phyloP scores from a whole-genome alignment of 2,329 filamentous ascomycete species.

The Neophaeococcomyces mojaviensis region DNA sequence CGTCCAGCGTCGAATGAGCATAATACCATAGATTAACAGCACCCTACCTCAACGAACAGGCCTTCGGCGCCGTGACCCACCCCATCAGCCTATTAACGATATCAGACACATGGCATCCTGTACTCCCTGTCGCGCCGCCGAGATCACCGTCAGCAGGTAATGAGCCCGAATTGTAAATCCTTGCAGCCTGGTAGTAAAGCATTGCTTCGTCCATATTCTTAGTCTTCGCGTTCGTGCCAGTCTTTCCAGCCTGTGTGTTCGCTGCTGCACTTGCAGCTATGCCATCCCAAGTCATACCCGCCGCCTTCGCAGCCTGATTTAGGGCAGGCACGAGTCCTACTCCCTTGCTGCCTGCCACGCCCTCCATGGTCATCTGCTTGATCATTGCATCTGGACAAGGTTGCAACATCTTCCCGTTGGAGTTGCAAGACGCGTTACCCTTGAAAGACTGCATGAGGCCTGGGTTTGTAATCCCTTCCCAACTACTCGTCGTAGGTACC shows the following conservation, averaged over 20 bases:
- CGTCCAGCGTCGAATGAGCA: too few relatives aligned
- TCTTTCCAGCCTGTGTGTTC: slow-evolving; percentile 8
- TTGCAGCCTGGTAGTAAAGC: slow-evolving; percentile 16
- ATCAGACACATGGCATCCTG: slow-evolving; percentile 21
- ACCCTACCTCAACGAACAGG: not conserved
- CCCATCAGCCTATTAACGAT: slow-evolving; percentile 23
- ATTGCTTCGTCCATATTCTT: slow-evolving; percentile 5
- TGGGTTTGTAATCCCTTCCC: slow-evolving; percentile 14
- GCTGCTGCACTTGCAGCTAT: slow-evolving; percentile 8
- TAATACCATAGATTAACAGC: too few relatives aligned
- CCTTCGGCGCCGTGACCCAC: slow-evolving; percentile 19
- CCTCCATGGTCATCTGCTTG: slow-evolving; percentile 18
- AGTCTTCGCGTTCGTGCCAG: slow-evolving; percentile 2
- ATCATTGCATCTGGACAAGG: slow-evolving; percentile 16
- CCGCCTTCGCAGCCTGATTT: slow-evolving; percentile 3
- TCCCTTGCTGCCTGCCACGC: slow-evolving; percentile 10
- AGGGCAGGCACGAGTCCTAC: too few relatives aligned
- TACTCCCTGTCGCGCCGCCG: slow-evolving; percentile 13
- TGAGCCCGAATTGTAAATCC: slow-evolving; percentile 20
- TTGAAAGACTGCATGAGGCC: slow-evolving; percentile 16
- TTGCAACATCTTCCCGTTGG: not conserved
- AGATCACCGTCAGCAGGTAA: slow-evolving; percentile 12
- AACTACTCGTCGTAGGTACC: slow-evolving; percentile 17
- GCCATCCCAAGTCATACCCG: not conserved
- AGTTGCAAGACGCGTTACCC: slow-evolving; percentile 13